phyloP scores from a whole-genome alignment of 2,329 filamentous ascomycete species.

The Stachybotrys chlorohalonatus region DNA sequence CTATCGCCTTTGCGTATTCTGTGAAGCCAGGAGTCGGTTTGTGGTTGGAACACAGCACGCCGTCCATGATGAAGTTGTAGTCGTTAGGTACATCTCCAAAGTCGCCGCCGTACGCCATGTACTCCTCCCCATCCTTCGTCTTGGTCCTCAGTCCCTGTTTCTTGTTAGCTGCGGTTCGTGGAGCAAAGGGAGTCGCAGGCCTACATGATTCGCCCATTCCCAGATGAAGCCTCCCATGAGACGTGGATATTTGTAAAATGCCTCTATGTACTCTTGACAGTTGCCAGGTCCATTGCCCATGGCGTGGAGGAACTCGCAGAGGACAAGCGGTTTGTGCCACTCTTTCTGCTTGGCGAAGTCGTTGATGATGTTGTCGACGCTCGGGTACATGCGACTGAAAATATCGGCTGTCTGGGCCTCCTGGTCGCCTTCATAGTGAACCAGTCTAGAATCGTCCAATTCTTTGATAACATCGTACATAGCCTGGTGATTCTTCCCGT shows the following conservation, averaged over 20 bases:
- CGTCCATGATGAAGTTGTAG: conserved; percentile 48
- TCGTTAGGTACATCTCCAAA: conserved; percentile 53
- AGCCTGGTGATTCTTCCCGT: conserved; percentile 54
- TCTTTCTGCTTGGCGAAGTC: background rate
- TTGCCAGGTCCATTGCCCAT: conserved; percentile 66
- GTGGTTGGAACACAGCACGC: conserved; percentile 20
- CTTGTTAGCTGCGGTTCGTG: no score
- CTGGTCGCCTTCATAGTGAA: conserved; percentile 58
- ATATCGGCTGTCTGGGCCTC: conserved; percentile 51
- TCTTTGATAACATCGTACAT: conserved; percentile 56
- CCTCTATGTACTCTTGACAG: conserved; percentile 56
- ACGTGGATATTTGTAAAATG: conserved; percentile 44
- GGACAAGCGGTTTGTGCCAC: conserved; percentile 43
- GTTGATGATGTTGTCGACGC: conserved; percentile 24
- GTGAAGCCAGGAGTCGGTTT: conserved; percentile 39
- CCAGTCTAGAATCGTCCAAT: conserved; percentile 41
- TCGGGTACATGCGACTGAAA: conserved; percentile 56
- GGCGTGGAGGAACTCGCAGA: conserved; percentile 47
- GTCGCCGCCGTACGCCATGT: conserved; percentile 46
- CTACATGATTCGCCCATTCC: conserved; percentile 50
- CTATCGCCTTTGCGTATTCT: conserved; percentile 50
- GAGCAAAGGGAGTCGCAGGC: background rate
- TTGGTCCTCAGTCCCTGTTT: background rate
- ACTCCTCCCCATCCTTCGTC: background rate
- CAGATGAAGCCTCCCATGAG: conserved; percentile 56